A percentile compares a stretch with the other conserved stretches of the same genome.
phyloP scores from a whole-genome alignment of 352 stramenopile genomes.

The Aphanomyces euteiches region DNA sequence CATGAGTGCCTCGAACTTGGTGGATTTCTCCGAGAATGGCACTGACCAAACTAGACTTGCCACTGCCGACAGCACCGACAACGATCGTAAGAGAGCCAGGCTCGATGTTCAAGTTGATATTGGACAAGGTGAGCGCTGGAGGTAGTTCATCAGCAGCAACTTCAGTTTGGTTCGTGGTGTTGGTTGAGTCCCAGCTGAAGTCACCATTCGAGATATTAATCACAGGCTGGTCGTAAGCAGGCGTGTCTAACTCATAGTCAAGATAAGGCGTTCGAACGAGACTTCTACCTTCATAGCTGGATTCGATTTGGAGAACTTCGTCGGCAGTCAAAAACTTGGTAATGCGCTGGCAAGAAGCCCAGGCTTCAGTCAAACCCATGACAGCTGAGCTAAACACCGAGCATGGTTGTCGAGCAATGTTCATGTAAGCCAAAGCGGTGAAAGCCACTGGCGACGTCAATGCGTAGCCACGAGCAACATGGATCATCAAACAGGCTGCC shows the following conservation, averaged over 20 bases:
- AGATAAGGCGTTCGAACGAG: not conserved
- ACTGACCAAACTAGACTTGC: slow-evolving; percentile 70
- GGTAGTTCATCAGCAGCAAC: slow-evolving; percentile 20
- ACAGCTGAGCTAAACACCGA: slow-evolving; percentile 51
- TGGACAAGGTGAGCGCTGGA: slow-evolving; percentile 41
- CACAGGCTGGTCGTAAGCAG: not conserved
- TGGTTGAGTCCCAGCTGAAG: slow-evolving; percentile 36
- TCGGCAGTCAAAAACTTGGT: slow-evolving; percentile 44
- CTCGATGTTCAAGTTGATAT: slow-evolving; percentile 63
- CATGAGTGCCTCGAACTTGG: slow-evolving; percentile 22
- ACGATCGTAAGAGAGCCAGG: slow-evolving; percentile 56
- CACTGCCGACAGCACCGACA: slow-evolving; percentile 55
- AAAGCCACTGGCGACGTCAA: slow-evolving; percentile 54
- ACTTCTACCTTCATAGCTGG: not conserved
- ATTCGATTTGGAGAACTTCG: slow-evolving; percentile 35
- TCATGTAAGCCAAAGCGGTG: slow-evolving; percentile 54
- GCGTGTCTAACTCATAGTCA: not conserved
- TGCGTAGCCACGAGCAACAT: slow-evolving; percentile 52
- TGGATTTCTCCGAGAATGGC: slow-evolving; percentile 49
- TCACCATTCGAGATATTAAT: slow-evolving; percentile 37
- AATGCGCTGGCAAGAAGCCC: slow-evolving; percentile 37
- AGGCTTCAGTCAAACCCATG: slow-evolving; percentile 45
- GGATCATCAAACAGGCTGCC: slow-evolving; percentile 46
- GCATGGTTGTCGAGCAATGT: slow-evolving; percentile 51
- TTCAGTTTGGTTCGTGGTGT: slow-evolving; percentile 4